Conservation (phyloP, 2,329 filamentous ascomycete species). For the Rutstroemia sp. region DNA sequence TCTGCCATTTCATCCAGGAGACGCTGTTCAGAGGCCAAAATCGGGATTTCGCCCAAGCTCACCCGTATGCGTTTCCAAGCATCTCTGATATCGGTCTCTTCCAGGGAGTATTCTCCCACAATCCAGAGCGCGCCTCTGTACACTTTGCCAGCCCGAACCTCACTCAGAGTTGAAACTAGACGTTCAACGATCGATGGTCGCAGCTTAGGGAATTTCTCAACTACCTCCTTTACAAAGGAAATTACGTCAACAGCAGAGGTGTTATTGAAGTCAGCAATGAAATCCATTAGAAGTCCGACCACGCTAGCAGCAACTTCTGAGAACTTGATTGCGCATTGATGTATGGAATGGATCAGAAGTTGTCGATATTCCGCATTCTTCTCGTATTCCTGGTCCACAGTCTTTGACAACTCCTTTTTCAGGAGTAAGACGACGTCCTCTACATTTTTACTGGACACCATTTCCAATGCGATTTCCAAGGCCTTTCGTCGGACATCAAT, state of each 20-base stretch:
- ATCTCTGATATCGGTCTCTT: slow-evolving; percentile 88
- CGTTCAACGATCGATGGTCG: slow-evolving; percentile 81
- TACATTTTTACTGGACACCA: slow-evolving; percentile 98
- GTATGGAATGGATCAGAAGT: slow-evolving; percentile 91
- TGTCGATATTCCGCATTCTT: slow-evolving; percentile 96
- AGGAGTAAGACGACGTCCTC: slow-evolving; percentile 93
- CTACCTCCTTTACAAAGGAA: slow-evolving; percentile 97
- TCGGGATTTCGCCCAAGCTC: slow-evolving; percentile 93
- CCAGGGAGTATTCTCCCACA: slow-evolving; percentile 90
- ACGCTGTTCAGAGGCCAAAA: slow-evolving; percentile 88
- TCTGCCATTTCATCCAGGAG: slow-evolving; percentile 77
- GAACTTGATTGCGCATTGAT: slow-evolving; percentile 98
- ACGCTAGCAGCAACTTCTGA: slow-evolving; percentile 96
- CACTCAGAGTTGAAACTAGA: slow-evolving; percentile 80
- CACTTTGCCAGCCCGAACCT: slow-evolving; percentile 94
- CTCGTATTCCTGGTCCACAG: slow-evolving; percentile 96
- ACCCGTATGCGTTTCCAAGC: slow-evolving; percentile 95
- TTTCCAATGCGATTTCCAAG: slow-evolving; percentile 82
- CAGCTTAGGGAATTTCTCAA: slow-evolving; percentile 92
- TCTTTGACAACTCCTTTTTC: slow-evolving; percentile 97
- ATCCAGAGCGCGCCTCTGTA: slow-evolving; percentile 97
- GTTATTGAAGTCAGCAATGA: slow-evolving; percentile 97
- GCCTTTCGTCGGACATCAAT: slow-evolving; percentile 93
- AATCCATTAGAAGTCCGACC: slow-evolving; percentile 96
- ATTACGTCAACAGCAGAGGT: slow-evolving; percentile 96